Conservation (phyloP, 768 basidiomycete species). For the Amanita phalloides region DNA sequence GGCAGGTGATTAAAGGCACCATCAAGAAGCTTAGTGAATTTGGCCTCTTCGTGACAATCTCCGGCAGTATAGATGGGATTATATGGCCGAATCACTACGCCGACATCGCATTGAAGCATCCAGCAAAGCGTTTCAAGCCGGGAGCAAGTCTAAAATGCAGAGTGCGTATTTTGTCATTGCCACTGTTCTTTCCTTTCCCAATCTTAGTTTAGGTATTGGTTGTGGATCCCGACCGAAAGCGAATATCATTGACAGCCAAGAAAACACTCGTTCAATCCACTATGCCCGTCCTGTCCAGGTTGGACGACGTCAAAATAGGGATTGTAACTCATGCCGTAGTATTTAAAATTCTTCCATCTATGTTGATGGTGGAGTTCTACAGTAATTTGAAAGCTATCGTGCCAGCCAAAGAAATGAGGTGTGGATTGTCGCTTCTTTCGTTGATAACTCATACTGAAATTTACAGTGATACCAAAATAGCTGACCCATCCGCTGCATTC, state of each 20-base stretch:
- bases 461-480: constrained; percentile 52
- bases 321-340: constrained; percentile 73
- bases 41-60: constrained; percentile 76
- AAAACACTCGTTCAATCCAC: constrained; percentile 79
- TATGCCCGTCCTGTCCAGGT: constrained; percentile 52
- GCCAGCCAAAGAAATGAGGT: constrained; percentile 78
- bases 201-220: constrained; percentile 50
- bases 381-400: constrained; percentile 80
- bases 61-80: constrained; percentile 84
- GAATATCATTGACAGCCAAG: constrained; percentile 84
- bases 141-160: constrained; percentile 79
- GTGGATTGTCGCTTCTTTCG: constrained; percentile 10
- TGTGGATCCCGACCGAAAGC: constrained; percentile 71
- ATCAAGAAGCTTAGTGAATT: constrained; percentile 78
- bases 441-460: neutral
- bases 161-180: constrained; percentile 30
- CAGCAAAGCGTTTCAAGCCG: constrained; percentile 79
- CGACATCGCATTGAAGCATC: constrained; percentile 90
- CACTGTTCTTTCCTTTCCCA: constrained; percentile 2
- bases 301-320: constrained; percentile 64
- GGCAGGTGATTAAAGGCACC: constrained; percentile 78
- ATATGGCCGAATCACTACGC: constrained; percentile 94
- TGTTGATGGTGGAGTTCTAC: constrained; percentile 82
- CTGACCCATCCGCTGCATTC: constrained; percentile 53
- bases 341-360: constrained; percentile 71